phyloP scores from a whole-genome alignment of 2,329 filamentous ascomycete species.

The Colletotrichum lindemuthianum region DNA sequence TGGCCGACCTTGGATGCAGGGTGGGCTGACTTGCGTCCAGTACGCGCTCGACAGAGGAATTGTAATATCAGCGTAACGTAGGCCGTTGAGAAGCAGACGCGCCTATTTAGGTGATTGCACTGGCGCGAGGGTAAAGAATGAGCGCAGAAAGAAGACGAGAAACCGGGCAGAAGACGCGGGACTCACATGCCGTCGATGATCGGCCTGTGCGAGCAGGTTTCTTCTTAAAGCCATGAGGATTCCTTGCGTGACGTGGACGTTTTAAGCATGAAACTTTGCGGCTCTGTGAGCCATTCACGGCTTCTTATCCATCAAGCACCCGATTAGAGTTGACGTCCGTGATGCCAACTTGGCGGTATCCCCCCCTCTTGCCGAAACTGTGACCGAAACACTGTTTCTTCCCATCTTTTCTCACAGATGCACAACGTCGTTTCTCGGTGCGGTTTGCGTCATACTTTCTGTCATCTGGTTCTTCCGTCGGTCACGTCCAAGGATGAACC shows the following conservation, averaged over 20 bases:
- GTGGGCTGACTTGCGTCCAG: not conserved
- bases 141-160: no score
- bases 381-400: conserved; percentile 19
- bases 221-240: not conserved
- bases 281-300: conserved; percentile 26
- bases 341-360: not conserved
- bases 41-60: not conserved
- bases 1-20: not conserved
- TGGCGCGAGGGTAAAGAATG: no score
- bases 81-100: no score
- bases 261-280: conserved; percentile 27
- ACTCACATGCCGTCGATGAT: conserved; percentile 9
- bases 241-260: conserved; percentile 20
- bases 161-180: not conserved
- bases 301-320: conserved; percentile 13
- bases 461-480: conserved; percentile 13
- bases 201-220: conserved; percentile 13
- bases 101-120: no score
- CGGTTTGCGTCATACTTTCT: conserved; percentile 14
- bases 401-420: conserved; percentile 2
- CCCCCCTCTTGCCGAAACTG: conserved; percentile 20
- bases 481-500: conserved; percentile 4
- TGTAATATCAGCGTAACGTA: not conserved
- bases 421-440: not conserved
- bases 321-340: conserved; percentile 20